Conservation (phyloP, 2,329 filamentous ascomycete genomes). For the Zasmidium citrigriseum region DNA sequence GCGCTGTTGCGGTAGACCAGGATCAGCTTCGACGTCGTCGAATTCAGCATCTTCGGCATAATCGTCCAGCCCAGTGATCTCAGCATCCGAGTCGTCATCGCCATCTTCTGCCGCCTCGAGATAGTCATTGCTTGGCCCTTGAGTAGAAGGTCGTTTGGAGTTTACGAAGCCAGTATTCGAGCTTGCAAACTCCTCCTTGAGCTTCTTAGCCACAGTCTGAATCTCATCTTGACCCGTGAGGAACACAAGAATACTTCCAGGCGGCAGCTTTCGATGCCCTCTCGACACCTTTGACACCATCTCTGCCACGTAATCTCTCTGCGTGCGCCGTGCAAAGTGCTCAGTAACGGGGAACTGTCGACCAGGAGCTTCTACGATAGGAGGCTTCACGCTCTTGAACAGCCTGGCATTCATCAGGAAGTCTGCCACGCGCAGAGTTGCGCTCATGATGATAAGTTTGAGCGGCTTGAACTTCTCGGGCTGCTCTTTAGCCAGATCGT, state of each 20-base stretch:
- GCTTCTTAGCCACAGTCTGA: conserved; percentile 71
- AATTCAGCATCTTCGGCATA: conserved; percentile 49
- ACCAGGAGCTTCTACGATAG: conserved; percentile 85
- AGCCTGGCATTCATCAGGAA: conserved; percentile 81
- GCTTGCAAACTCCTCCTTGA: conserved; percentile 67
- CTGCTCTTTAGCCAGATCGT: conserved; percentile 72
- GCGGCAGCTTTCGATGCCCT: conserved; percentile 86
- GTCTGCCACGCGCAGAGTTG: conserved; percentile 86
- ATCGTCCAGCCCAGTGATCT: conserved; percentile 61
- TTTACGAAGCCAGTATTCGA: conserved; percentile 41
- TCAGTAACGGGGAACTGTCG: conserved; percentile 86
- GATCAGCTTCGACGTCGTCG: conserved; percentile 52
- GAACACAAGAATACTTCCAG: conserved; percentile 90
- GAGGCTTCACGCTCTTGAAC: conserved; percentile 68
- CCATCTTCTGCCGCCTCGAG: conserved; percentile 41
- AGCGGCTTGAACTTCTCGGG: conserved; percentile 68
- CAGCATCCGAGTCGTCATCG: conserved; percentile 57
- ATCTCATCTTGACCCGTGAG: conserved; percentile 95
- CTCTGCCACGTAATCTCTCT: conserved; percentile 87
- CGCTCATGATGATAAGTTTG: conserved; percentile 97
- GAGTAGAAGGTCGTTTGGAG: conserved; percentile 2
- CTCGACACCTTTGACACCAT: conserved; percentile 82
- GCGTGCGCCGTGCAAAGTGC: conserved; percentile 83
- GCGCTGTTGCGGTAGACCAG: conserved; percentile 50
- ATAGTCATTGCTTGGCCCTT: conserved; percentile 29